Conservation (phyloP, 306 rosid species). For the Prunus davidiana region DNA sequence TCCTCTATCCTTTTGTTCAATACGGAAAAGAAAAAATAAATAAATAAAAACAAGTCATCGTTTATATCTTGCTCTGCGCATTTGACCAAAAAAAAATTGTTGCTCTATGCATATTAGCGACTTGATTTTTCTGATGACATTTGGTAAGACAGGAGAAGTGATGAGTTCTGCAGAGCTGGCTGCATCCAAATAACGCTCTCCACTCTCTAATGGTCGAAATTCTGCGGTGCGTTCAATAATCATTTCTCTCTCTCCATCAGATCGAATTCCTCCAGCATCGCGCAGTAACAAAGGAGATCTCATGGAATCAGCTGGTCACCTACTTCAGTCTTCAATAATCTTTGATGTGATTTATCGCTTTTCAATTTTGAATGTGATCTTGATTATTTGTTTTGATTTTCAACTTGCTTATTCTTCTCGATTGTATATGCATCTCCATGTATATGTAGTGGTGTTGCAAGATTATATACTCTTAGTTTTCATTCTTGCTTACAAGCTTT, state of each 20-base stretch:
- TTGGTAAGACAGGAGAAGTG: not conserved
- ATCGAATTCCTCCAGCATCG: not conserved
- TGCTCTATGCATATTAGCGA: not conserved
- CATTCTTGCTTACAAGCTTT: not conserved
- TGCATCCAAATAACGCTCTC: not conserved
- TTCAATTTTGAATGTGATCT: not conserved
- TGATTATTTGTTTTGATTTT: not conserved
- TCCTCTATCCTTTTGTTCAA: too few relatives aligned
- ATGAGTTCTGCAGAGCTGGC: not conserved
- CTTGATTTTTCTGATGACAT: not conserved
- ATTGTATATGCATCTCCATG: not conserved
- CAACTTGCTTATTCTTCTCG: not conserved
- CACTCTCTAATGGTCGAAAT: not conserved
- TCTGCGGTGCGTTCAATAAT: not conserved
- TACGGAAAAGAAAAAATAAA: too few relatives aligned
- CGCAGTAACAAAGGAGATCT: not conserved
- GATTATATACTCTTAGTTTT: not conserved
- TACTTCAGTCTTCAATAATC: not conserved
- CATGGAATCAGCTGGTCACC: constrained; percentile 13
- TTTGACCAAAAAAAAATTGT: too few relatives aligned
- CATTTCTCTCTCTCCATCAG: not conserved
- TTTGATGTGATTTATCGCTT: not conserved
- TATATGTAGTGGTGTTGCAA: not conserved
- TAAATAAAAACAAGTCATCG: not conserved
- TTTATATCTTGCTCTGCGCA: not conserved